Base-by-base conservation (phyloP, 768 basidiomycete species). In the Lactarius indigo region DNA sequence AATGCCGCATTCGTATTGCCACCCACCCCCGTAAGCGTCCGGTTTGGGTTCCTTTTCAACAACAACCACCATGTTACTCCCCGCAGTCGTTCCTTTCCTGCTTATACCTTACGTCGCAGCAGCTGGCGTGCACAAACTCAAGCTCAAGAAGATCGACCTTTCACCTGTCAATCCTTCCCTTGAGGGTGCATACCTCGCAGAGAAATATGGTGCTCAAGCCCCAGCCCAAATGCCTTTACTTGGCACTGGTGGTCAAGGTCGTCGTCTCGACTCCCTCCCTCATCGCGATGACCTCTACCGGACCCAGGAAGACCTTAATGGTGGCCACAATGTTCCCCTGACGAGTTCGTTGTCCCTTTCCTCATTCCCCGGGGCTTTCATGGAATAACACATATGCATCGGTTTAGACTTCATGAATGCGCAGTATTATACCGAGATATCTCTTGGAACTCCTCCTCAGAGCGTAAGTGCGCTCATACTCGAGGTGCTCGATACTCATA, bases 381-480 rank as follows among this genome's bases (percentile, higher is more conserved):
- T 44, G n/a, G 31, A 59, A 42, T 58, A 58, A 66, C 56, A 68
- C 47, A 70, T 64, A 57, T 56, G 69, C 63, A 39, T 61, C 26
- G 54, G 62, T 26, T 20, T 64, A 97, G 96, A 98, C 82, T 98
- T 93, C 80, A 87, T 96, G 88, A 98, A 98, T 76, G 96, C 97
- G 41, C 96, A 99, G 77, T 98, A 99, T 79, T 99, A 85, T 75
- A 84, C 94, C 23, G 91, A 94, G 69, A 96, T 98, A 67, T 74
- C 81, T 1, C 76, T 98, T 63, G 96, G 96, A 18, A 84, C 81
- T 1, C 96, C 96, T 26, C 84, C 94, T 41, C 96, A 98, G 77
- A 79, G 74, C 4, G 90, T 91, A 76, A 75, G 87, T 78, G 23
- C 30, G 52, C 33, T 64, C 57, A 15, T 59, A 18, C 2, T 61